Evolutionary conservation across 1,284 basidiomycete species (phyloP), one percentile per base, ranked within the genome.

Genomic region (Sanguinoderma infundibulare): DNA sequence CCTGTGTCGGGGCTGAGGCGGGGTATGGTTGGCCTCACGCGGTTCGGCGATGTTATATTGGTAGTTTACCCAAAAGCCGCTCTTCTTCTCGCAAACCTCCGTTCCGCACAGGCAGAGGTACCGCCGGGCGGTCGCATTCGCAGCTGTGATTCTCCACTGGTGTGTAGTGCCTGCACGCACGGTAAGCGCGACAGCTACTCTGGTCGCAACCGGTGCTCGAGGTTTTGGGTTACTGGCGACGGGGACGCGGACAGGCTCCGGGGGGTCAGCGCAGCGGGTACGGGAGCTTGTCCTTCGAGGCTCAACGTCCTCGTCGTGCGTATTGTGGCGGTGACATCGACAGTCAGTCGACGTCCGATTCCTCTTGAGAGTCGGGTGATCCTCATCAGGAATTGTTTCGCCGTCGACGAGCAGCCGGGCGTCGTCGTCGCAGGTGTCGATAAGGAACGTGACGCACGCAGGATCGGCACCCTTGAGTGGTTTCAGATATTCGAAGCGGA

Each of bases 41-140:
- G 17, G 50, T 30, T 54, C 38, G 32, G 34, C 47, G 20, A 51
- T 12, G 8, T 32, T 47, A 12, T 42, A 54, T 17, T 55, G 46
- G 24, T 40, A 49, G 20, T 53, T 15, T 9, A 38, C 57, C 66
- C 67, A 67, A 35, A 24, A 66, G 4, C 59, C 63, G 14, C 59
- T 42, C 10, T 44, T 68, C 58, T 64, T 67, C 62, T 69, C 68
- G 12, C 47, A 47, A 14, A 68, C 59, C 2, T 55, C 38, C 5
- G 58, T 42, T 0, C 54, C 49, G 26, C 65, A 69, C 1, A n/a
- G 5, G 56, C 67, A 69, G 4, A 60, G 1, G 20, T 69, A 69
- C 5, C 39, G 47, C 32, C 67, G 50, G 24, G 54, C 22, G 51
- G 5, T 35, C 4, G 38, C 55, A 26, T 67, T 67, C 1, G 60